A percentile compares a stretch with the other conserved stretches of the same genome.
phyloP scores from a whole-genome alignment of 2,329 filamentous ascomycete genomes.

The Penicillium sp. region DNA sequence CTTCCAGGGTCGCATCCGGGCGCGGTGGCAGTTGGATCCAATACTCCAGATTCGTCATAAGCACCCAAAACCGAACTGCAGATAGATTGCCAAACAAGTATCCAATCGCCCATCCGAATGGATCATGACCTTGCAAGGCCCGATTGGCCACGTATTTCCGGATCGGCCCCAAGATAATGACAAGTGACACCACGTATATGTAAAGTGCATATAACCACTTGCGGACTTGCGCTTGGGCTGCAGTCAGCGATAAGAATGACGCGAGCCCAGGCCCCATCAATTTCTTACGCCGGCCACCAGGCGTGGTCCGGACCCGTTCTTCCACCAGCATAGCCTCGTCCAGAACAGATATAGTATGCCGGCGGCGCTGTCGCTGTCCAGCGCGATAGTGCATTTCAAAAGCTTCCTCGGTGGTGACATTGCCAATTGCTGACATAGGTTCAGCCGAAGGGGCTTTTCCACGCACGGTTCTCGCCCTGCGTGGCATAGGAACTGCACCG shows the following conservation, averaged over 20 bases:
- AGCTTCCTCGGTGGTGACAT: conserved; percentile 23
- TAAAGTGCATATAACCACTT: conserved; percentile 84
- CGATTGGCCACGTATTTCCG: conserved; percentile 66
- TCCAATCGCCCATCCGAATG: conserved; percentile 87
- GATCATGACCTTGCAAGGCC: conserved; percentile 72
- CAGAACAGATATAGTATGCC: conserved; percentile 56
- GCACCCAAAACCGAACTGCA: conserved; percentile 69
- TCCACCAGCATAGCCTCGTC: conserved; percentile 30
- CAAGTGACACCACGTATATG: conserved; percentile 68
- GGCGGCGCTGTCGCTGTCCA: conserved; percentile 27
- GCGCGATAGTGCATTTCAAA: conserved; percentile 18
- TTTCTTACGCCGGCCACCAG: conserved; percentile 66
- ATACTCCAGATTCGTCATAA: conserved; percentile 65
- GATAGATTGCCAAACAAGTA: conserved; percentile 82
- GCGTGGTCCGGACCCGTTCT: conserved; percentile 48
- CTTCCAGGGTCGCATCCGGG: conserved; percentile 29
- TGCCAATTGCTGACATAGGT: conserved; percentile 24
- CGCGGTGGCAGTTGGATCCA: conserved; percentile 72
- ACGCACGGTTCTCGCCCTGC: conserved; percentile 28
- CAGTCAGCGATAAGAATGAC: conserved; percentile 77
- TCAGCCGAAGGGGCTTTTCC: conserved; percentile 15
- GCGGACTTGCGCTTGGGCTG: conserved; percentile 70
- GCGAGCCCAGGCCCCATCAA: conserved; percentile 64
- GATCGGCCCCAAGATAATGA: conserved; percentile 69
- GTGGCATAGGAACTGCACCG: conserved; percentile 35